These are phyloP conservation scores for Polytrichum commune DNA, from an alignment of 225 moss, liverwort and hornwort genomes.

Conservation along the genomic window DNA sequence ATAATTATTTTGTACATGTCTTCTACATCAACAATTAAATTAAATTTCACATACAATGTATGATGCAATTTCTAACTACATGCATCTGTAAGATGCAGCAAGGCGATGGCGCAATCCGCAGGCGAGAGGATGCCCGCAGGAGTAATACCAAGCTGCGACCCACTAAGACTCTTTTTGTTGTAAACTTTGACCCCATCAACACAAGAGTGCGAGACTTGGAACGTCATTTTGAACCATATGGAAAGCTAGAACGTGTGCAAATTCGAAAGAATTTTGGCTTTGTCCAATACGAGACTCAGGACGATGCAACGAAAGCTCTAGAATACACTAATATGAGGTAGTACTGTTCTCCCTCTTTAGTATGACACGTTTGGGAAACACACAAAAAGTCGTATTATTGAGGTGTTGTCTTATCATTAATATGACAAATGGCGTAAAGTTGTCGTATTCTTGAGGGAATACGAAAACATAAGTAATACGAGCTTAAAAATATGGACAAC, in stretches of 20 bases:
- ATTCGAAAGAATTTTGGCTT: slow-evolving; percentile 99
- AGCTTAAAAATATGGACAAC: no score
- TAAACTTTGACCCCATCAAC: slow-evolving; percentile 96
- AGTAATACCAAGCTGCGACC: slow-evolving; percentile 92
- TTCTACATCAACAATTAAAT: no score
- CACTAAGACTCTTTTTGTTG: slow-evolving; percentile 96
- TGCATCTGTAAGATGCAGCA: slow-evolving; percentile 41
- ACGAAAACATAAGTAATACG: no score
- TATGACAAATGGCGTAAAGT: no score
- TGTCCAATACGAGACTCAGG: slow-evolving; percentile 95
- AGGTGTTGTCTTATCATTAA: no score
- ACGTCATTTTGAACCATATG: slow-evolving; percentile 95
- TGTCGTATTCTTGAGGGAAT: no score
- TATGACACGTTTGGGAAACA: no score
- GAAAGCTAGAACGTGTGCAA: slow-evolving; percentile 92
- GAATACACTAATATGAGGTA: slow-evolving; percentile 98
- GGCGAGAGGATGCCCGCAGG: slow-evolving; percentile 95
- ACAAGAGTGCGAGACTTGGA: slow-evolving; percentile 93
- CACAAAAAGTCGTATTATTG: no score
- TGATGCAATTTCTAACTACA: no score
- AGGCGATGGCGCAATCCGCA: slow-evolving; percentile 98
- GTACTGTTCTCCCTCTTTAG: no score
- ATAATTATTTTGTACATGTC: background rate
- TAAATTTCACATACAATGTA: no score
- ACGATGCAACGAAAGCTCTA: slow-evolving; percentile 96